These are phyloP conservation scores for Ministeria vibrans DNA, from an alignment of 78 protist genomes.

Conservation along the genomic window DNA sequence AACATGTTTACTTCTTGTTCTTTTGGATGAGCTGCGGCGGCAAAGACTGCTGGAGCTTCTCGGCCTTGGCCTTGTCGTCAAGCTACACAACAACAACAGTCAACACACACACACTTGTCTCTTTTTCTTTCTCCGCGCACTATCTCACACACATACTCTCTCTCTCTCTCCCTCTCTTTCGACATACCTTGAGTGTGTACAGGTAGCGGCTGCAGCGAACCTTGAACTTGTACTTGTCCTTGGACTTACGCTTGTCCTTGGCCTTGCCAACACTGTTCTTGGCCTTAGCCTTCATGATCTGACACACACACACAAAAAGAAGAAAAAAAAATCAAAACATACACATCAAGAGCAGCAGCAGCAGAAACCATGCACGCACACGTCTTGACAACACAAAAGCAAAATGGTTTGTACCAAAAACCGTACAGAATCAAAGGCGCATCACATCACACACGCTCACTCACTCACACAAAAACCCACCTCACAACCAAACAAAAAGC, in stretches of 20 bases:
- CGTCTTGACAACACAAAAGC: not conserved
- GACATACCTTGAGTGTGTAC: conserved; percentile 90
- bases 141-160: no score
- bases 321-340: not conserved
- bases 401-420: not conserved
- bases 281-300: not conserved
- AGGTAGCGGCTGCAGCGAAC: conserved; percentile 87
- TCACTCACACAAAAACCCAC: not conserved
- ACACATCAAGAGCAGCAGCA: not conserved
- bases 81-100: no score
- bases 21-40: no score
- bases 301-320: not conserved
- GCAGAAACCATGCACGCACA: not conserved
- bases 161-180: no score
- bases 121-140: no score
- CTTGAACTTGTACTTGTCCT: conserved; percentile 89
- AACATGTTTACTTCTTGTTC: no score
- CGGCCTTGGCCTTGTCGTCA: conserved; percentile 73
- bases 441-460: not conserved
- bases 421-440: not conserved
- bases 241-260: no score
- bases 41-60: conserved; percentile 86
- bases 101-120: no score
- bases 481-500: not conserved
- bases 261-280: not conserved